Base-by-base conservation (phyloP, 345 rosid species). In the Trapa bicornis region DNA sequence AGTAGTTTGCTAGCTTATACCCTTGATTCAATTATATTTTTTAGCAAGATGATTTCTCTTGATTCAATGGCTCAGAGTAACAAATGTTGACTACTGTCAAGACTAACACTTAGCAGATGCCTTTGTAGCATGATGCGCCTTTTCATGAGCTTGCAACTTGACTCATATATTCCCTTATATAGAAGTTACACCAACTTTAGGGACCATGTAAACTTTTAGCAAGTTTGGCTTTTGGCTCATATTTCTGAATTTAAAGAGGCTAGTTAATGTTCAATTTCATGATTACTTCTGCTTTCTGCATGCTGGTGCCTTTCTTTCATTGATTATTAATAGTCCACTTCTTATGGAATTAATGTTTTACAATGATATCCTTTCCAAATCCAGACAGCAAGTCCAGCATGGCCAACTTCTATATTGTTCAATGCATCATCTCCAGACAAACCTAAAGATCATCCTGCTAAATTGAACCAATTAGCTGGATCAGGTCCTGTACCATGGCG, bases 401-500 rank as follows among this genome's bases (percentile, higher is more conserved):
- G 84, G 86, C 67, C 84, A 41, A 72, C 85, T 66, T 72, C 81
- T 77, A 70, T 77, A 52, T 73, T 73, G 74, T 78, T 69, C 65
- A 80, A 80, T 2, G 13, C 79, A 43, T 75, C 87, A 60, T 68
- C 80, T n/a, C 50, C 91, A 33, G 92, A 87, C 68, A 83, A 84
- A 74, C 69, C 73, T 56, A 82, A 80, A 64, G 92, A 84, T 73
- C 50, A 73, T 69, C 69, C 92, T 68, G 74, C 72, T 52, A 86
- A 85, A 73, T 86, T 89, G 97, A 77, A 73, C 78, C 88, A 84
- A 48, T 80, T 90, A 70, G 81, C 85, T 65, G 85, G 87, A 73
- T 81, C 89, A 52, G 89, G 94, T 71, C 93, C 90, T 58, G 85
- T 83, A 29, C 89, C 87, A 65, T 84, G 83, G 91, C 81, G 83